A percentile compares a stretch with the other conserved stretches of the same genome.
These are phyloP conservation scores for Odontarrhena argentea DNA, from an alignment of 345 rosid genomes.

Conservation along the genomic window DNA sequence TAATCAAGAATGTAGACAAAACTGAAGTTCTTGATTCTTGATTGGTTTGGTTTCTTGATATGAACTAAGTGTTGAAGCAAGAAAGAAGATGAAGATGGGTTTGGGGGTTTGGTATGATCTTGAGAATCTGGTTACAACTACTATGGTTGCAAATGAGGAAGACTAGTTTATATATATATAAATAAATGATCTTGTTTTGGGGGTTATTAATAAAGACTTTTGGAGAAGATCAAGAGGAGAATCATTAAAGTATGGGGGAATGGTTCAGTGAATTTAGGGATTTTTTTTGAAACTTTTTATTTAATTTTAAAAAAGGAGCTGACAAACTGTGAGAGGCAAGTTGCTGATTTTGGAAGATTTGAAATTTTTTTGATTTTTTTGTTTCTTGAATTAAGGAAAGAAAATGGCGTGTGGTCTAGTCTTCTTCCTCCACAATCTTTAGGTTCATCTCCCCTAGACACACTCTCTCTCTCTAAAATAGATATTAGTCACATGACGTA, in stretches of 20 bases:
- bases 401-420: conserved; percentile 33
- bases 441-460: conserved; percentile 48
- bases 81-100: background rate
- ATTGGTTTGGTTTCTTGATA: too few species aligned
- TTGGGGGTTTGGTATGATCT: conserved; percentile 7
- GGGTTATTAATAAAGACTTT: conserved; percentile 25
- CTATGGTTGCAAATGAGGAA: conserved; percentile 15
- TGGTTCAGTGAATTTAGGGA: conserved; percentile 46
- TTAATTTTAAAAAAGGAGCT: background rate
- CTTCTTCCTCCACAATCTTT: conserved; percentile 32
- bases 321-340: conserved; percentile 39
- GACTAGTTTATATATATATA: background rate
- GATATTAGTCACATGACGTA: conserved; percentile 24
- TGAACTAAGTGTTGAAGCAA: too few species aligned
- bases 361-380: conserved; percentile 7
- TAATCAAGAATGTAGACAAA: background rate
- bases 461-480: background rate
- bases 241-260: conserved; percentile 24
- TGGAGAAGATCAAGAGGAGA: conserved; percentile 23
- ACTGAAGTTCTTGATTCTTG: background rate
- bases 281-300: conserved; percentile 28
- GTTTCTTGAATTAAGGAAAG: background rate
- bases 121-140: background rate
- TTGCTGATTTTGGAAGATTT: conserved; percentile 41
- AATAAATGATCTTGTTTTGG: background rate